A percentile compares a stretch with the other conserved stretches of the same genome.
Evolutionary conservation across 1,284 basidiomycete genomes (phyloP).

Genomic region (Inonotus obliquus): DNA sequence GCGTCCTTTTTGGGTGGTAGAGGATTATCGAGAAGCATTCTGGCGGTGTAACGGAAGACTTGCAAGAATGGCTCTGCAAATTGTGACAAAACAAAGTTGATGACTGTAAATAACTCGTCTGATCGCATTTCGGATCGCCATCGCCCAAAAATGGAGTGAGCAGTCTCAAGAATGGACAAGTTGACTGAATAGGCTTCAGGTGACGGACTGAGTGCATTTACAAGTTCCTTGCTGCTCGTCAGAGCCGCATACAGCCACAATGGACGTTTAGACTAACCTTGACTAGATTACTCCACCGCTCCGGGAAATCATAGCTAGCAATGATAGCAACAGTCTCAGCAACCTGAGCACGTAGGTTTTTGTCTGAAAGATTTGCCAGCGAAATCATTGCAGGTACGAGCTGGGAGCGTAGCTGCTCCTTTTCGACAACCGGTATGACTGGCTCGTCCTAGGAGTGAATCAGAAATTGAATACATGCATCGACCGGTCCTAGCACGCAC

Average conservation of each 20-base stretch:
- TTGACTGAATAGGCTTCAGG: slow-evolving; percentile 75
- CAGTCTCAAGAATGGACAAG: slow-evolving; percentile 87
- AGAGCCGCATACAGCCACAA: background rate
- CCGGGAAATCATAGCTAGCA: slow-evolving; percentile 84
- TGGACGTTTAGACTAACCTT: slow-evolving; percentile 54
- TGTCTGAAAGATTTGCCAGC: slow-evolving; percentile 63
- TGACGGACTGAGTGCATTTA: slow-evolving; percentile 54
- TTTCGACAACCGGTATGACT: slow-evolving; percentile 63
- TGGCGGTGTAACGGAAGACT: slow-evolving; percentile 69
- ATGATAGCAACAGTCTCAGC: slow-evolving; percentile 88
- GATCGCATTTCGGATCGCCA: slow-evolving; percentile 92
- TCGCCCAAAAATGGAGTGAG: slow-evolving; percentile 91
- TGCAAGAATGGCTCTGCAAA: slow-evolving; percentile 85
- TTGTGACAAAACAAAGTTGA: slow-evolving; percentile 86
- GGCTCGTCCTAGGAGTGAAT: slow-evolving; percentile 48
- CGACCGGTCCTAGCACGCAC: slow-evolving; percentile 38
- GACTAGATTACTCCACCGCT: slow-evolving; percentile 79
- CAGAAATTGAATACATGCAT: background rate
- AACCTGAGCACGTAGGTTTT: slow-evolving; percentile 71
- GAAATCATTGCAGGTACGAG: slow-evolving; percentile 82
- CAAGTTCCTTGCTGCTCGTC: slow-evolving; percentile 65
- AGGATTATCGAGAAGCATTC: slow-evolving; percentile 41
- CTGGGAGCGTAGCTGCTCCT: slow-evolving; percentile 58
- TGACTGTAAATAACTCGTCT: slow-evolving; percentile 84
- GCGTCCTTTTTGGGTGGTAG: slow-evolving; percentile 31